Evolutionary conservation across 1,284 basidiomycete species (phyloP).

Genomic region (Marasmius tenuissimus): DNA sequence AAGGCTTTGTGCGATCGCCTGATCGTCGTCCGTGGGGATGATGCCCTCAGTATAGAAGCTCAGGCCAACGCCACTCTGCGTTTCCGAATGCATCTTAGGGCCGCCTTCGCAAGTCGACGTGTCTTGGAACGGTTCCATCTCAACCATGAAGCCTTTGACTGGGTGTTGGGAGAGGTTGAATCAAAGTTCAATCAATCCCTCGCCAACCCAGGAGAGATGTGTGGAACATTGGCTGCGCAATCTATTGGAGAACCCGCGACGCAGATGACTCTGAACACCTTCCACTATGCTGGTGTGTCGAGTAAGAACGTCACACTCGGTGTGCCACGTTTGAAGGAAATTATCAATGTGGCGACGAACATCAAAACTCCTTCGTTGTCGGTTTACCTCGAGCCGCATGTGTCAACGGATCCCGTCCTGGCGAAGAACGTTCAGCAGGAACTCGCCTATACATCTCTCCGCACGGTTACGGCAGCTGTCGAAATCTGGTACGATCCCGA

Average conservation of each 20-base stretch:
- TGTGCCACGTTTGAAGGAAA: constrained; percentile 97
- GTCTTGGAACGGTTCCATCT: constrained; percentile 88
- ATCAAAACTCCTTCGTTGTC: constrained; percentile 97
- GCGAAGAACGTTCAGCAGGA: constrained; percentile 93
- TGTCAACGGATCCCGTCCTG: constrained; percentile 58
- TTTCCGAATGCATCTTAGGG: constrained; percentile 93
- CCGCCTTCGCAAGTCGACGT: constrained; percentile 80
- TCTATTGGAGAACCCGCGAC: constrained; percentile 99
- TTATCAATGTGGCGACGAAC: constrained; percentile 98
- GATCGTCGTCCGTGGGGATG: constrained; percentile 86
- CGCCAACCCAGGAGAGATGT: constrained; percentile 97
- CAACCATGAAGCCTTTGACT: constrained; percentile 92
- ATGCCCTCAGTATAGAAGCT: constrained; percentile 70
- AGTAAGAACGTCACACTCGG: constrained; percentile 98
- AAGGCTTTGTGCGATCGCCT: constrained; percentile 71
- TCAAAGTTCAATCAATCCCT: constrained; percentile 91
- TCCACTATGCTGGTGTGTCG: constrained; percentile 99
- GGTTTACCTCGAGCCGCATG: constrained; percentile 82
- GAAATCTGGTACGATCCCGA: constrained; percentile 99
- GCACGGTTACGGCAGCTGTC: constrained; percentile 93
- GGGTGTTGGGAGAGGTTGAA: constrained; percentile 97
- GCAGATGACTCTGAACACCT: constrained; percentile 97
- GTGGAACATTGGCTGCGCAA: constrained; percentile 96
- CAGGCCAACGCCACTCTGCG: constrained; percentile 90
- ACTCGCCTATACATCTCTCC: constrained; percentile 91